Conservation (phyloP, 1,139 yeast genomes). For the Candida sanyaensis region DNA sequence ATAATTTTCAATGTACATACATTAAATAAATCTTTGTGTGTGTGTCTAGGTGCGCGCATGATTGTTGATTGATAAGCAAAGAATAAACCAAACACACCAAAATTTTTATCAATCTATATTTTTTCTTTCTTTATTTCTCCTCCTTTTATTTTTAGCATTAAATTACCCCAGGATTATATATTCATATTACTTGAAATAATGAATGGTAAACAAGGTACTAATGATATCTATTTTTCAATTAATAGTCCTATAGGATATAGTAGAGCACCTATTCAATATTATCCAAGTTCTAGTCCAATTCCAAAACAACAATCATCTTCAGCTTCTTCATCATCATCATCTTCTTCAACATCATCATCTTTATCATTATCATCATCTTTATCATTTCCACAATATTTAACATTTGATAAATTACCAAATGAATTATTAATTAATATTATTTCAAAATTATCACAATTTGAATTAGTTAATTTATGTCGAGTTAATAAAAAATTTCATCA, state of each 20-base stretch:
- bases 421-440: constrained; percentile 38
- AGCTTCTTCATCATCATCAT: not conserved
- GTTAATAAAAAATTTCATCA: constrained; percentile 31
- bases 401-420: constrained; percentile 33
- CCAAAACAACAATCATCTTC: not conserved
- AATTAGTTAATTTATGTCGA: constrained; percentile 34
- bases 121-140: too few species aligned
- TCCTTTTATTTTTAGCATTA: too few species aligned
- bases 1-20: too few species aligned
- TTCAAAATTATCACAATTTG: constrained; percentile 41
- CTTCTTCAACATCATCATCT: not conserved
- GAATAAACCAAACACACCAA: too few species aligned
- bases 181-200: too few species aligned
- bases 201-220: not conserved
- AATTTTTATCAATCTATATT: too few species aligned
- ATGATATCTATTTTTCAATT: not conserved
- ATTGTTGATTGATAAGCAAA: too few species aligned
- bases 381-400: constrained; percentile 1
- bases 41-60: too few species aligned
- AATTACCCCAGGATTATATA: too few species aligned
- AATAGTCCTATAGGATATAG: constrained; percentile 30
- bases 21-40: too few species aligned
- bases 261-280: constrained; percentile 21
- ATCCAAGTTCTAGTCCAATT: not conserved
- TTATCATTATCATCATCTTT: not conserved